Evolutionary conservation across 345 rosid species (phyloP).

Genomic region (Heritiera littoralis): DNA sequence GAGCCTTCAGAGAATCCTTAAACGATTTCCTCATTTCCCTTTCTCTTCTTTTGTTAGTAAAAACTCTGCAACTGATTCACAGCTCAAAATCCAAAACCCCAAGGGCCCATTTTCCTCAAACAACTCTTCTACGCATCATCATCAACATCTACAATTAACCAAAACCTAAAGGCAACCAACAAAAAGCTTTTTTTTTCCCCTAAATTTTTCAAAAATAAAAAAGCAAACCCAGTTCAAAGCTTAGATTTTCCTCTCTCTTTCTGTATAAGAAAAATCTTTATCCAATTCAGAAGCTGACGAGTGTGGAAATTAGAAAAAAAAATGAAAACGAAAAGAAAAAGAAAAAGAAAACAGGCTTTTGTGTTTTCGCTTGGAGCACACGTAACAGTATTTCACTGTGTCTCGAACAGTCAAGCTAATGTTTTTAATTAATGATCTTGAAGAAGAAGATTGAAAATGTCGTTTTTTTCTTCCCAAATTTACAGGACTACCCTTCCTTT

Average conservation of each 20-base stretch:
- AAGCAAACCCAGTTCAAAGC: not conserved
- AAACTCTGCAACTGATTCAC: conserved; percentile 23
- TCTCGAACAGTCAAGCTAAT: not conserved
- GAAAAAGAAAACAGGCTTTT: not conserved
- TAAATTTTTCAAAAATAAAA: not conserved
- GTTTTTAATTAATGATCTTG: not conserved
- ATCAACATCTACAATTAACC: conserved; percentile 16
- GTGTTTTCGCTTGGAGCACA: conserved; percentile 71
- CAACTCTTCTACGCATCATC: conserved; percentile 1
- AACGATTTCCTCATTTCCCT: conserved; percentile 80
- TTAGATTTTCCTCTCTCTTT: not conserved
- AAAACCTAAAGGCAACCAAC: conserved; percentile 2
- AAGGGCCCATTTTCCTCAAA: conserved; percentile 16
- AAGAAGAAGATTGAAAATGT: conserved; percentile 7
- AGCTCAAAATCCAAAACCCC: conserved; percentile 27
- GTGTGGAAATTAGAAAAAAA: conserved; percentile 16
- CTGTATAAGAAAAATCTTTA: not conserved
- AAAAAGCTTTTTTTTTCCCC: not conserved
- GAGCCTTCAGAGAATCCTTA: conserved; percentile 94
- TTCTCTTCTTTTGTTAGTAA: not conserved
- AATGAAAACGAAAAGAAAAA: no score
- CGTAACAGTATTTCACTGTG: conserved; percentile 45
- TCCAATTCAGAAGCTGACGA: conserved; percentile 17
- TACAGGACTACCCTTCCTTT: conserved; percentile 31
- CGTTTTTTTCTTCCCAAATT: not conserved